A percentile compares a stretch with the other conserved stretches of the same genome.
Evolutionary conservation across 1,284 basidiomycete species (phyloP).

Genomic region (Coniferiporia weirii): DNA sequence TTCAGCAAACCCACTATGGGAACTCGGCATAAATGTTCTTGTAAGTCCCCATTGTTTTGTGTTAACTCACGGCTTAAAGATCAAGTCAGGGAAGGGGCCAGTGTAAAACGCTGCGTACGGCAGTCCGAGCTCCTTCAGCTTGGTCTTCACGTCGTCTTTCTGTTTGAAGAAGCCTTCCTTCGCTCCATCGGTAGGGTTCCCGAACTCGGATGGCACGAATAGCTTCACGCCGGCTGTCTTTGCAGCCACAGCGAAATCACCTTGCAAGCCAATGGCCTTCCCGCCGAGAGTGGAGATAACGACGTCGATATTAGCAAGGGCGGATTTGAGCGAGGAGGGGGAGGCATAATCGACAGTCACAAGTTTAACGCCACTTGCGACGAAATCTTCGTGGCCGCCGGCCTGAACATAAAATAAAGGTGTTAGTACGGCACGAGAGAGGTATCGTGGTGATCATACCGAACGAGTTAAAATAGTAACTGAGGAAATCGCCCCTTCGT

Average conservation of each 20-base stretch:
- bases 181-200: constrained; percentile 24
- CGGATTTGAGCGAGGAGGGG: constrained; percentile 24
- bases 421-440: background rate
- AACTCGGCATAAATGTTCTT: constrained; percentile 20
- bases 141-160: constrained; percentile 20
- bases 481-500: constrained; percentile 6
- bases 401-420: background rate
- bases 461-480: constrained; percentile 22
- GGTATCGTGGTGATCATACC: background rate
- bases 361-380: constrained; percentile 26
- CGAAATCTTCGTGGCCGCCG: background rate
- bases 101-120: constrained; percentile 32
- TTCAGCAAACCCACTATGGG: constrained; percentile 22
- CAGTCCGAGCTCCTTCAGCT: constrained; percentile 30
- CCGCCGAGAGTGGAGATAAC: constrained; percentile 31
- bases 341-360: constrained; percentile 31
- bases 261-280: constrained; percentile 27
- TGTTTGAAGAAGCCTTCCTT: constrained; percentile 1
- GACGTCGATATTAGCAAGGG: constrained; percentile 31
- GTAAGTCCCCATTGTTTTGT: background rate
- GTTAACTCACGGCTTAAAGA: constrained; percentile 11
- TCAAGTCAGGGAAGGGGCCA: constrained; percentile 22
- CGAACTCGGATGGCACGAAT: constrained; percentile 38
- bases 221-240: constrained; percentile 33
- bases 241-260: constrained; percentile 32